Percentiles rank a stretch among this genome's conserved stretches.
These are phyloP conservation scores for Coriolopsis trogii DNA, from an alignment of 1,284 basidiomycete species.

Conservation along the genomic window DNA sequence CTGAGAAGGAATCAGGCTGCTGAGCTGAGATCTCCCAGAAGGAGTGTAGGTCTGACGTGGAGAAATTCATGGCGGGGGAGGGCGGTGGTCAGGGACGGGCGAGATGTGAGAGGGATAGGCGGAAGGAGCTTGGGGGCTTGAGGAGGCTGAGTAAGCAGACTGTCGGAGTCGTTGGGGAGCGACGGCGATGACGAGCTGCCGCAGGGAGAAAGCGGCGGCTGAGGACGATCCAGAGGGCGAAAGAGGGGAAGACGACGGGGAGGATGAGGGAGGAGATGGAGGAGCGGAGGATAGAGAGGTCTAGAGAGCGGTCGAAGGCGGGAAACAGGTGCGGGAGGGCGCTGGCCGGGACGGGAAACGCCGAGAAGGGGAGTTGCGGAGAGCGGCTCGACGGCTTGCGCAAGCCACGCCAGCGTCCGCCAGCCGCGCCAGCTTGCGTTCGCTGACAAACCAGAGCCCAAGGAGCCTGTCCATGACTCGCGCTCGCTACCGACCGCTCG, in stretches of 20 bases:
- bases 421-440: background rate
- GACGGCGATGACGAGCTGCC: background rate
- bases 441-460: no score
- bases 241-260: background rate
- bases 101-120: slow-evolving; percentile 17
- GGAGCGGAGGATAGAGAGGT: slow-evolving; percentile 5
- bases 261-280: background rate
- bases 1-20: slow-evolving; percentile 57
- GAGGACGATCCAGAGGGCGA: slow-evolving; percentile 1
- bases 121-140: slow-evolving; percentile 21
- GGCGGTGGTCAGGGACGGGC: slow-evolving; percentile 9
- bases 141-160: slow-evolving; percentile 21
- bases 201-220: slow-evolving; percentile 1
- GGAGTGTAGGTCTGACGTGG: slow-evolving; percentile 36
- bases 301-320: slow-evolving; percentile 19
- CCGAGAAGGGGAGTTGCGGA: no score
- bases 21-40: slow-evolving; percentile 70
- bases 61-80: slow-evolving; percentile 37
- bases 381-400: no score
- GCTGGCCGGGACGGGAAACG: slow-evolving; percentile 7
- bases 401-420: background rate
- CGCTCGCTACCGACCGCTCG: background rate
- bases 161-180: background rate
- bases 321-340: slow-evolving; percentile 23
- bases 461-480: background rate